A percentile compares a stretch with the other conserved stretches of the same genome.
These are phyloP conservation scores for Mycena epipterygia DNA, from an alignment of 768 basidiomycete genomes.

Conservation along the genomic window DNA sequence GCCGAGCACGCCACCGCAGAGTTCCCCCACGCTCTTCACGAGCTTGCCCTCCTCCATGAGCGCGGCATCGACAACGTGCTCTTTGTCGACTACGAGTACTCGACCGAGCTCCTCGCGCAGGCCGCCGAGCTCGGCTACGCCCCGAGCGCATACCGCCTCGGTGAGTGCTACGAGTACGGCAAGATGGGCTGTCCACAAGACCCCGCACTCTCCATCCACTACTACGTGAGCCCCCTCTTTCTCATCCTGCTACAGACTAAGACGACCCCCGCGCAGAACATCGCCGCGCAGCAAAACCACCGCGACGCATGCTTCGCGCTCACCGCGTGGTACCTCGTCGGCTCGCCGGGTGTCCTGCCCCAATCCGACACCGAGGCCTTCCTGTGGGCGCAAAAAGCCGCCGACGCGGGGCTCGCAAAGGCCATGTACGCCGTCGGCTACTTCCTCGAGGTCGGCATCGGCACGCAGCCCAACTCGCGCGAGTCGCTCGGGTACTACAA, in stretches of 20 bases:
- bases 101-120: conserved; percentile 93
- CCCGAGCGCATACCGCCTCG: conserved; percentile 93
- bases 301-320: conserved; percentile 98
- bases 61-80: conserved; percentile 98
- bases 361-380: conserved; percentile 99
- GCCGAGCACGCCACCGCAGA: conserved; percentile 95
- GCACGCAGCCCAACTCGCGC: conserved; percentile 73
- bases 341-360: conserved; percentile 96
- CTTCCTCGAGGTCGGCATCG: conserved; percentile 96
- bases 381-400: conserved; percentile 97
- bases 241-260: conserved; percentile 5
- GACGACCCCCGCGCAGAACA: conserved; percentile 71
- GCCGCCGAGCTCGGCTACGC: conserved; percentile 97
- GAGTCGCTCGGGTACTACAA: conserved; percentile 91
- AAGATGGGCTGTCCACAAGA: conserved; percentile 99
- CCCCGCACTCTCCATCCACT: conserved; percentile 96
- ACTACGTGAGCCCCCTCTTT: conserved; percentile 79
- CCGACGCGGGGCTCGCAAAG: conserved; percentile 91
- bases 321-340: conserved; percentile 99
- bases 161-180: conserved; percentile 99
- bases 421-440: conserved; percentile 99
- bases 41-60: conserved; percentile 93
- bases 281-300: conserved; percentile 97
- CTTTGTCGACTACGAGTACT: conserved; percentile 96
- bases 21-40: conserved; percentile 96